Base-by-base conservation (phyloP, 768 basidiomycete species). In the Aureoboletus auriporus region DNA sequence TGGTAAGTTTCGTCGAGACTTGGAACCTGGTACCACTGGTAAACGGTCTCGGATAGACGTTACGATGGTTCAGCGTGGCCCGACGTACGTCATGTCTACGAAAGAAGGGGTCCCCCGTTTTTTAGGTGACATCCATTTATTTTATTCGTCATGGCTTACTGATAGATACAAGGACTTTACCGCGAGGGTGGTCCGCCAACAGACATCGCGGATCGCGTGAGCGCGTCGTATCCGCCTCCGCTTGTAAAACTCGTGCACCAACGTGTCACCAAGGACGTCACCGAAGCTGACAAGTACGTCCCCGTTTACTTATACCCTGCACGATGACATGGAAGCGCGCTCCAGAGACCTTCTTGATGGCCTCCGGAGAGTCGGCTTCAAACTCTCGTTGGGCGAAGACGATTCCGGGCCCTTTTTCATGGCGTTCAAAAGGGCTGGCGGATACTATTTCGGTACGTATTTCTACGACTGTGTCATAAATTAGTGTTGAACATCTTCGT, bases 401-500 rank as follows among this genome's bases (percentile, higher is more conserved):
- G 76, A 69, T 16, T 68, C 75, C 1, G 84, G 85, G 0, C 71
- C 79, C 51, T 48, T 75, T 9, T 64, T 76, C 37, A 63, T 79
- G 16, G 75, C 74, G 12, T 78, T 72, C 61, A 62, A 60, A 8
- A 71, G 70, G 37, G 78, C 67, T 0, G 84, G 83, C 23, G 83
- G 86, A 6, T 87, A 83, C 63, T 88, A 88, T 64, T 67, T 86
- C 2, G 83, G 85, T 78, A 49, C 23, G 68, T 49, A 6, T 12
- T 38, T 31, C 17, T 27, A 5, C 30, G 2, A 23, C 20, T 23
- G 20, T 23, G 20, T 23, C 20, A 23, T 23, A 23, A 23, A 23
- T 23, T 23, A 23, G 20, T 2, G 20, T 23, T 23, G 31, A 13
- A 33, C 5, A 8, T 33, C 10, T 27, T 7, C 9, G 8, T 27